A percentile compares a stretch with the other conserved stretches of the same genome.
These are phyloP conservation scores for Schizophyllum amplum DNA, from an alignment of 1,284 basidiomycete genomes.

Conservation along the genomic window DNA sequence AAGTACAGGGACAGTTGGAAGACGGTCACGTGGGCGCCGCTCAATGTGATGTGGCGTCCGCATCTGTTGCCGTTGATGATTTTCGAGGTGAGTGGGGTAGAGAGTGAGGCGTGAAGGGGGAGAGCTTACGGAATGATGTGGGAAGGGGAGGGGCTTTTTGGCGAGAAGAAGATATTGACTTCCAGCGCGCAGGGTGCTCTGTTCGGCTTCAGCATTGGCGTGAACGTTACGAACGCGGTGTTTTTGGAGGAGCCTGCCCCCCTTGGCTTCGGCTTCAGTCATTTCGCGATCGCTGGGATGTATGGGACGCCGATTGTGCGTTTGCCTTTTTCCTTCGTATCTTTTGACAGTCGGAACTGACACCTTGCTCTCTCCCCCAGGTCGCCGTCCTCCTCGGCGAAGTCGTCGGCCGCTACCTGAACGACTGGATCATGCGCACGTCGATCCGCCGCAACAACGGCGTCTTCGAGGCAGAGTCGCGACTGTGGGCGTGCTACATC, in stretches of 20 bases:
- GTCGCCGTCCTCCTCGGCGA: conserved; percentile 67
- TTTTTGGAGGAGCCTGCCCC: conserved; percentile 54
- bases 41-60: conserved; percentile 57
- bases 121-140: no score
- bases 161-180: neutral
- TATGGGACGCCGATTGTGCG: conserved; percentile 61
- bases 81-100: conserved; percentile 41
- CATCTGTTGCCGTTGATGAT: conserved; percentile 48
- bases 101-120: no score
- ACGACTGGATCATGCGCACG: conserved; percentile 57
- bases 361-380: conserved; percentile 20
- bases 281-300: conserved; percentile 42
- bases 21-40: conserved; percentile 34
- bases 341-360: no score
- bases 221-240: conserved; percentile 66
- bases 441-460: conserved; percentile 52
- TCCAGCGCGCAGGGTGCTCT: conserved; percentile 33
- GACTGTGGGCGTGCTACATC: conserved; percentile 62
- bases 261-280: conserved; percentile 49
- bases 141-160: no score
- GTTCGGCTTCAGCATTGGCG: conserved; percentile 66
- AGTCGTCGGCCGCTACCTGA: conserved; percentile 54
- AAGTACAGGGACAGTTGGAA: conserved; percentile 52
- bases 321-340: neutral
- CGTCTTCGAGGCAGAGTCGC: conserved; percentile 64